A percentile compares a stretch with the other conserved stretches of the same genome.
phyloP scores from a whole-genome alignment of 805 yeast species.

The Ogataea methylovora region DNA sequence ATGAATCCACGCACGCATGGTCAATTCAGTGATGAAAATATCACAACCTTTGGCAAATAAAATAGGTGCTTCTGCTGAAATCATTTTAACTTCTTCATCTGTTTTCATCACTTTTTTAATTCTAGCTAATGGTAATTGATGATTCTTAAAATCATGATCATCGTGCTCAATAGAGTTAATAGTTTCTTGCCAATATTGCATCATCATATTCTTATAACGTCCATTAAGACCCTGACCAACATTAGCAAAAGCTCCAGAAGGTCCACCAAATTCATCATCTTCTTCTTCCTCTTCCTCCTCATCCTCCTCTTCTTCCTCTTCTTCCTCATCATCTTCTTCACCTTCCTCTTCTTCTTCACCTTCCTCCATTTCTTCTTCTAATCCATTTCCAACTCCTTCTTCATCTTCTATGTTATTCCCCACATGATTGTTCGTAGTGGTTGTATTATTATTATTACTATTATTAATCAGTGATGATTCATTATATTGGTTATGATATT shows the following conservation, averaged over 20 bases:
- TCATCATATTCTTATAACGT: conserved; percentile 76
- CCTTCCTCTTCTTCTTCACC: conserved; percentile 6
- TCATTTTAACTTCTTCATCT: conserved; percentile 96
- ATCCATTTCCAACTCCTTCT: conserved; percentile 24
- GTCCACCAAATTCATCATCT: conserved; percentile 27
- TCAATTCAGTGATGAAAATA: conserved; percentile 89
- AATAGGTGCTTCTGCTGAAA: conserved; percentile 96
- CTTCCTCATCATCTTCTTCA: conserved; percentile 5
- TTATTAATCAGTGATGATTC: too few relatives aligned
- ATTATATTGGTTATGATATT: too few relatives aligned
- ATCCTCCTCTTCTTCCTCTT: conserved; percentile 24
- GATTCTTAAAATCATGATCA: conserved; percentile 87
- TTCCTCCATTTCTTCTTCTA: conserved; percentile 15
- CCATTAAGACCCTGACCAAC: conserved; percentile 92
- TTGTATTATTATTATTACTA: too few relatives aligned
- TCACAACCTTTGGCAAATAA: conserved; percentile 98
- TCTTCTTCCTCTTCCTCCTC: conserved; percentile 28
- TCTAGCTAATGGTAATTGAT: conserved; percentile 91
- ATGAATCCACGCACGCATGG: conserved; percentile 99
- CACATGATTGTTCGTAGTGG: too few relatives aligned
- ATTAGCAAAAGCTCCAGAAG: conserved; percentile 42
- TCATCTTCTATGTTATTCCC: conserved; percentile 21
- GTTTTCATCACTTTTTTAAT: conserved; percentile 98
- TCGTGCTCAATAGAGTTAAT: conserved; percentile 84
- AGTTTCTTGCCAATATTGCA: conserved; percentile 96